These are phyloP conservation scores for Phoma sp. DNA, from an alignment of 2,329 filamentous ascomycete genomes.

Conservation along the genomic window DNA sequence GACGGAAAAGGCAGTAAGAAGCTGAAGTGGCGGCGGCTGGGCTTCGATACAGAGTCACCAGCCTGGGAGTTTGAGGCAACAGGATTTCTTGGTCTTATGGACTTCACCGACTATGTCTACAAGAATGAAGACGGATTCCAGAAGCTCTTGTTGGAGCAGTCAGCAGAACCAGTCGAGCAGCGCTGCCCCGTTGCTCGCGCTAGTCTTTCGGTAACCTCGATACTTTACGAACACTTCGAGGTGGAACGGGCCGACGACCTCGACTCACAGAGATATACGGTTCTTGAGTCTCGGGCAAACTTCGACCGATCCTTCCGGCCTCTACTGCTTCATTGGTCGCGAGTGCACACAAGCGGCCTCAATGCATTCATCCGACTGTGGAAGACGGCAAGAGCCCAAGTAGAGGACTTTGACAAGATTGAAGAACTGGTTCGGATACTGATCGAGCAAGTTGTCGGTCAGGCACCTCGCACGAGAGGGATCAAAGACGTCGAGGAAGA, in stretches of 20 bases:
- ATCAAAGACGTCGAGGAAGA: slow-evolving; percentile 89
- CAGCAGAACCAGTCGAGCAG: slow-evolving; percentile 70
- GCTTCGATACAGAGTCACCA: slow-evolving; percentile 90
- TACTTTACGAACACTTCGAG: slow-evolving; percentile 94
- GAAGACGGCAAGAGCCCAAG: slow-evolving; percentile 85
- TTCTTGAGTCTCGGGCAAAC: slow-evolving; percentile 75
- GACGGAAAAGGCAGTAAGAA: slow-evolving; percentile 64
- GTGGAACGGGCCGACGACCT: slow-evolving; percentile 84
- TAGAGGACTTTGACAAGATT: slow-evolving; percentile 92
- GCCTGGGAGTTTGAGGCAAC: slow-evolving; percentile 82
- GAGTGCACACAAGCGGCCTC: slow-evolving; percentile 82
- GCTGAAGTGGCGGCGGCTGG: slow-evolving; percentile 91
- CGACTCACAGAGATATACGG: slow-evolving; percentile 76
- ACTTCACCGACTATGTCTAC: slow-evolving; percentile 89
- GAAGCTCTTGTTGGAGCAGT: slow-evolving; percentile 89
- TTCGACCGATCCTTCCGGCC: slow-evolving; percentile 88
- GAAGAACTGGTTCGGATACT: slow-evolving; percentile 89
- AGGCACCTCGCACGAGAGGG: slow-evolving; percentile 80
- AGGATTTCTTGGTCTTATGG: slow-evolving; percentile 96
- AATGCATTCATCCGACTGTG: slow-evolving; percentile 90
- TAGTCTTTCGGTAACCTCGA: slow-evolving; percentile 83
- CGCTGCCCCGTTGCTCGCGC: slow-evolving; percentile 88
- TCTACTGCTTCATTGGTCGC: slow-evolving; percentile 89
- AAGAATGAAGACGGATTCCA: slow-evolving; percentile 93
- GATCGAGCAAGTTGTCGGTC: slow-evolving; percentile 86